These are phyloP conservation scores for Cornus controversa DNA, from an alignment of 148 eudicot genomes.

Conservation along the genomic window DNA sequence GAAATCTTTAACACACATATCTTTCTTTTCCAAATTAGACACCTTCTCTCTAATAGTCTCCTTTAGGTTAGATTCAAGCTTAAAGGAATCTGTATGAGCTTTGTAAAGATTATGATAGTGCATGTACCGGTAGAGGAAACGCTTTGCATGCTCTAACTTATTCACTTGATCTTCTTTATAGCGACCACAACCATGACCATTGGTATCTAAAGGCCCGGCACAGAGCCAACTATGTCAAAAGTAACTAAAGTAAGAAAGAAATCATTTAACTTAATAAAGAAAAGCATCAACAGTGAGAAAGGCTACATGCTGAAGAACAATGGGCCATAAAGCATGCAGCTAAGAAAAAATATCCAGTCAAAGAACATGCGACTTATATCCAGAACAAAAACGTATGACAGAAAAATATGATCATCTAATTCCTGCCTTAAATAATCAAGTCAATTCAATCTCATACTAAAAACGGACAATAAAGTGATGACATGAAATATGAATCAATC, in stretches of 20 bases:
- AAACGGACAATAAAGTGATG: not conserved
- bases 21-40: slow-evolving; percentile 34
- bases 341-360: not conserved
- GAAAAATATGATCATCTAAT: not conserved
- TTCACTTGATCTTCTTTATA: slow-evolving; percentile 49
- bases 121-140: slow-evolving; percentile 58
- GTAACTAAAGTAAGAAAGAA: slow-evolving; percentile 8
- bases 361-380: not conserved
- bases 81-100: slow-evolving; percentile 70
- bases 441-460: not conserved
- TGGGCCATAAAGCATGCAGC: slow-evolving; percentile 5
- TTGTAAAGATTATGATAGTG: slow-evolving; percentile 72
- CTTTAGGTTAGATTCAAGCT: slow-evolving; percentile 54
- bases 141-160: slow-evolving; percentile 45
- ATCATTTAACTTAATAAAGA: not conserved
- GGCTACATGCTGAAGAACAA: not conserved
- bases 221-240: slow-evolving; percentile 56
- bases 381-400: not conserved
- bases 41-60: slow-evolving; percentile 47
- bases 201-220: slow-evolving; percentile 43
- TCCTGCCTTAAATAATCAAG: not conserved
- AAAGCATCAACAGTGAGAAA: not conserved
- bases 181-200: slow-evolving; percentile 64
- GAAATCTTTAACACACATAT: slow-evolving; percentile 42
- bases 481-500: too few species aligned